Conservation (phyloP, 2,329 filamentous ascomycete genomes). For the Pseudogymnoascus sp. region DNA sequence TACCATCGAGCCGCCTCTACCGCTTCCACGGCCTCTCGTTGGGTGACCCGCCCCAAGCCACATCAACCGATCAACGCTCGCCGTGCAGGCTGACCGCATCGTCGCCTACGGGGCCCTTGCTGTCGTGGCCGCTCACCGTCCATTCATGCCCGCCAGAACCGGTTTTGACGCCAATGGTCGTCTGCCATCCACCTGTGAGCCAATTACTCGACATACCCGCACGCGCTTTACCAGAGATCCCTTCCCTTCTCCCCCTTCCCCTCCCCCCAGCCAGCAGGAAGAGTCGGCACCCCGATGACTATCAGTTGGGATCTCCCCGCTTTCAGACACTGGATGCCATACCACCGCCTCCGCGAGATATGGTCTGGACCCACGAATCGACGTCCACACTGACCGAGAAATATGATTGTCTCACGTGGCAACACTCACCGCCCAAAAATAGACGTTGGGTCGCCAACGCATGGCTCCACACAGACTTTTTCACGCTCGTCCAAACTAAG, state of each 20-base stretch:
- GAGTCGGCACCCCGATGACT: neutral
- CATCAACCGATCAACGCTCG: conserved; percentile 1
- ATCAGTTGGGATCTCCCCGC: neutral
- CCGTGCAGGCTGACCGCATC: neutral
- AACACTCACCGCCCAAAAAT: conserved; percentile 1
- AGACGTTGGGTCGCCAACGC: neutral
- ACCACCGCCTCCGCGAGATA: neutral
- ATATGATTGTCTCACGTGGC: neutral
- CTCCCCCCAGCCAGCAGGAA: neutral
- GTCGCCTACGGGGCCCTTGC: neutral
- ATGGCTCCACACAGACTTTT: neutral
- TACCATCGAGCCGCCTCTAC: conserved; percentile 6
- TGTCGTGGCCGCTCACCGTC: conserved; percentile 2
- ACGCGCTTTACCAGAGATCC: neutral
- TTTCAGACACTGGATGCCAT: neutral
- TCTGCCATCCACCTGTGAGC: neutral
- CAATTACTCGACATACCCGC: neutral
- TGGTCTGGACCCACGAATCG: neutral
- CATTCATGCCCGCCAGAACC: conserved; percentile 4
- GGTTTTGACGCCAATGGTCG: conserved; percentile 2
- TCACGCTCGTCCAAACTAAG: neutral
- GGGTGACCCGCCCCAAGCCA: neutral
- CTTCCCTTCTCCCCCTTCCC: neutral
- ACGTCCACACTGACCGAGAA: neutral
- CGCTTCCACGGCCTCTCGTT: conserved; percentile 5